Evolutionary conservation across 257 asterid species (phyloP).

Genomic region (Agastache rugosa): DNA sequence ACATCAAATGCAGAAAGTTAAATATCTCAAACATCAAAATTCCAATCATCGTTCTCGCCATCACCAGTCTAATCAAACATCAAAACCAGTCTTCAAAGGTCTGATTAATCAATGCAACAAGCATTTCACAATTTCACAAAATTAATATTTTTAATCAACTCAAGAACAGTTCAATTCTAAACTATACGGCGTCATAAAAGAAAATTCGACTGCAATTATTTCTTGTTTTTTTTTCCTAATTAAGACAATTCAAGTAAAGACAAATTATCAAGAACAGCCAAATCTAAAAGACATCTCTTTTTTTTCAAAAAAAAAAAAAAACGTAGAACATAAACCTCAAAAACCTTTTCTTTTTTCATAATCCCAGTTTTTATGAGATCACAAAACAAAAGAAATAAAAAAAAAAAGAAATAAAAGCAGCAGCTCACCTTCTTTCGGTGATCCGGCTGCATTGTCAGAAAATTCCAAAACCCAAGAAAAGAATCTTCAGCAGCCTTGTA

Average conservation of each 20-base stretch:
- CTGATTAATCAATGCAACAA: slow-evolving; percentile 28
- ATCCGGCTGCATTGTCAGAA: slow-evolving; percentile 73
- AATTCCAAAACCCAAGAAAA: slow-evolving; percentile 31
- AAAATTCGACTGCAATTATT: background rate
- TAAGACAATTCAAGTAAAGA: background rate
- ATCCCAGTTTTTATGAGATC: slow-evolving; percentile 7
- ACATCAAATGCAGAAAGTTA: background rate
- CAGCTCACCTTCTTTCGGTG: slow-evolving; percentile 79
- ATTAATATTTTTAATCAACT: slow-evolving; percentile 11
- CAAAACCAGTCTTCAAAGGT: slow-evolving; percentile 16
- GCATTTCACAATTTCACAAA: background rate
- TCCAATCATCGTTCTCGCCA: slow-evolving; percentile 31
- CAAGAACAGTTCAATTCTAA: slow-evolving; percentile 30
- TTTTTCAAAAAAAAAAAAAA: background rate
- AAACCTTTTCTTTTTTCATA: background rate
- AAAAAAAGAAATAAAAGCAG: background rate
- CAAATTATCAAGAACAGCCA: slow-evolving; percentile 25
- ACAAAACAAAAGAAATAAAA: background rate
- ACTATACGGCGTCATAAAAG: background rate
- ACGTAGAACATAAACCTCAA: slow-evolving; percentile 15
- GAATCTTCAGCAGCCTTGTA: slow-evolving; percentile 15
- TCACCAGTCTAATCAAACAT: slow-evolving; percentile 22
- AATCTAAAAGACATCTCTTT: background rate
- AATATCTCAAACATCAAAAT: slow-evolving; percentile 18
- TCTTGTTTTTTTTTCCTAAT: background rate